Evolutionary conservation across 495 filamentous ascomycete genomes (phyloP).

Genomic region (Talaromyces thailandensis): DNA sequence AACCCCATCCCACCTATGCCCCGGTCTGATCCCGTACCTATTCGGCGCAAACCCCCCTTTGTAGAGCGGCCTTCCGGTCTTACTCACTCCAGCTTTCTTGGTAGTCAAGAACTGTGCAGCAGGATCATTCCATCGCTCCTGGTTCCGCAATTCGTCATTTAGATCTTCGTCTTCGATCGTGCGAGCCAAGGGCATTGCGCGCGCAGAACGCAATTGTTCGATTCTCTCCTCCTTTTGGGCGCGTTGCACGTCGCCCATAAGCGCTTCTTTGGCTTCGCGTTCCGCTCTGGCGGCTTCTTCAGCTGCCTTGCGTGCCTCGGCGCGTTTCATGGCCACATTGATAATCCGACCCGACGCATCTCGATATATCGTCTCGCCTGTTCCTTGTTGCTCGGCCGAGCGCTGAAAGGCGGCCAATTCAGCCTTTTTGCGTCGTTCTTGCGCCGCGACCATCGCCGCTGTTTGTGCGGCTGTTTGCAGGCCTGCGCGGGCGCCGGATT

Average conservation of each 20-base stretch:
- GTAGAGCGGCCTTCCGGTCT: conserved; percentile 66
- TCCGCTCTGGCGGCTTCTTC: conserved; percentile 62
- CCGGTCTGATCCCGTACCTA: conserved; percentile 87
- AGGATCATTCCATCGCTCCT: conserved; percentile 86
- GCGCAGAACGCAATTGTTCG: conserved; percentile 65
- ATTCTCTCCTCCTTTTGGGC: conserved; percentile 40
- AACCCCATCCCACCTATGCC: conserved; percentile 94
- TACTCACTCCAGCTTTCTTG: conserved; percentile 37
- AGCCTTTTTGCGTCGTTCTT: conserved; percentile 43
- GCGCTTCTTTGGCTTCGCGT: conserved; percentile 48
- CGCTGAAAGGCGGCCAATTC: conserved; percentile 22
- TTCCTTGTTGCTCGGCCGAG: conserved; percentile 20
- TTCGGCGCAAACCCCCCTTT: conserved; percentile 75
- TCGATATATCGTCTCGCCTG: conserved; percentile 77
- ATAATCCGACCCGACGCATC: conserved; percentile 89
- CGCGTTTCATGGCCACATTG: conserved; percentile 81
- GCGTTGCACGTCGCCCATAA: conserved; percentile 79
- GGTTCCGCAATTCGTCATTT: conserved; percentile 71
- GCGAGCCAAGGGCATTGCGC: conserved; percentile 69
- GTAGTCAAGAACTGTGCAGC: conserved; percentile 68
- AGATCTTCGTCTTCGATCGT: conserved; percentile 71
- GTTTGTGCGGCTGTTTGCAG: conserved; percentile 73
- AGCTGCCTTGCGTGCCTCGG: conserved; percentile 66
- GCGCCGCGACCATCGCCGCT: conserved; percentile 67
- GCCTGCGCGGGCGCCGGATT: conserved; percentile 76